Evolutionary conservation across 139 green algal species (phyloP).

Genomic region (Chlorella vulgaris): DNA sequence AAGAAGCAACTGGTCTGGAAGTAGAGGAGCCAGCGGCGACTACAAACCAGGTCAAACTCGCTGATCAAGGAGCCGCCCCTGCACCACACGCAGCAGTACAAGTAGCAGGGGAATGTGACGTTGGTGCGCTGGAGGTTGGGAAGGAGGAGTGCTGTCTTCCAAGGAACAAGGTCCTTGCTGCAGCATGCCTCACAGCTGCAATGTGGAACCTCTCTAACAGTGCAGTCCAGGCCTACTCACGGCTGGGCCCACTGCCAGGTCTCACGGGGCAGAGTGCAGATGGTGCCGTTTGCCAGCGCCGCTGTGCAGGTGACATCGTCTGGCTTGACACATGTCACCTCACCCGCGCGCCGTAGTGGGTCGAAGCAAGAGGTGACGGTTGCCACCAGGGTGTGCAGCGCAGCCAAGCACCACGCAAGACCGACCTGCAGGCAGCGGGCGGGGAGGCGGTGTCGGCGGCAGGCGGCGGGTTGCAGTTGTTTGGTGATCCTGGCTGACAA

Average conservation of each 20-base stretch:
- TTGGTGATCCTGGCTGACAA: not conserved
- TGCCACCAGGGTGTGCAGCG: conserved; percentile 43
- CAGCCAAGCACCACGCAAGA: conserved; percentile 11
- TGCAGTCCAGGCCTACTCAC: not conserved
- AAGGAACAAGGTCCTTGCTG: no score
- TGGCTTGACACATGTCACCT: conserved; percentile 23
- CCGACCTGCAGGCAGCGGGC: conserved; percentile 17
- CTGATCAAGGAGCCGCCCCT: conserved; percentile 38
- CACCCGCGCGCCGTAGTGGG: not conserved
- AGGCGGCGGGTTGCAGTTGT: no score
- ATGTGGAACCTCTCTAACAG: no score
- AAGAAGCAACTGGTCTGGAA: conserved; percentile 66
- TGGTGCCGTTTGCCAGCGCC: not conserved
- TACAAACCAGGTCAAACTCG: conserved; percentile 70
- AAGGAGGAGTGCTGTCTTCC: no score
- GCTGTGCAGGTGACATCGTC: conserved; percentile 24
- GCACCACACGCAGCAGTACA: not conserved
- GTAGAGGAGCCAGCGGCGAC: conserved; percentile 50
- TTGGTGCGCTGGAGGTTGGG: no score
- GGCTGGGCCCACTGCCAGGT: conserved; percentile 41
- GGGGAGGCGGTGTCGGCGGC: not conserved
- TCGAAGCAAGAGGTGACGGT: conserved; percentile 23
- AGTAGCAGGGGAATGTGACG: not conserved
- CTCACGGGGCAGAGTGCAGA: conserved; percentile 33
- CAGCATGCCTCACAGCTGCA: not conserved